Evolutionary conservation across 441 rosid species (phyloP).

Genomic region (Pelargonium cotyledonis): DNA sequence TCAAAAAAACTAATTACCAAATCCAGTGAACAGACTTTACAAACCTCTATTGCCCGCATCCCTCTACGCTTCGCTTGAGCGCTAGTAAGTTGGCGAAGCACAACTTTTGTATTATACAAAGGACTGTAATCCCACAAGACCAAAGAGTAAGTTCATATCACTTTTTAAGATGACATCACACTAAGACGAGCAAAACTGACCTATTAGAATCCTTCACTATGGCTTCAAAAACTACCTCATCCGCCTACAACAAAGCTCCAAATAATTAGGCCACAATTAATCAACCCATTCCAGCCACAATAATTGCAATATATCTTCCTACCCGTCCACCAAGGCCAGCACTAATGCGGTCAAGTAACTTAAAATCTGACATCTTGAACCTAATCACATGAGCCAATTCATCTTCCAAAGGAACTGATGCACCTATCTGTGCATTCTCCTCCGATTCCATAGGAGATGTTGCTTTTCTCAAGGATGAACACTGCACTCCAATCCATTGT

Average conservation of each 20-base stretch:
- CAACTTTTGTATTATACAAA: conserved; percentile 69
- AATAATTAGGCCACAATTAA: conserved; percentile 7
- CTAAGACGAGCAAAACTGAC: conserved; percentile 34
- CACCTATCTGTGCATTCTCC: conserved; percentile 24
- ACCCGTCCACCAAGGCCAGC: conserved; percentile 87
- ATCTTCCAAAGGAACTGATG: conserved; percentile 30
- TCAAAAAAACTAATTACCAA: neutral
- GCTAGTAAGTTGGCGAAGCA: conserved; percentile 63
- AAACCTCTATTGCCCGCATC: conserved; percentile 82
- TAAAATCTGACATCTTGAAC: conserved; percentile 74
- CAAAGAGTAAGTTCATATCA: conserved; percentile 23
- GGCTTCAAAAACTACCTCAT: conserved; percentile 85
- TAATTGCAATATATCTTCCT: conserved; percentile 14
- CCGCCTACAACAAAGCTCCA: conserved; percentile 42
- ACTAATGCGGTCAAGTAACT: conserved; percentile 70
- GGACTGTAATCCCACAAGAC: conserved; percentile 55
- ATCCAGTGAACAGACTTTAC: neutral
- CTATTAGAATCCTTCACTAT: conserved; percentile 58
- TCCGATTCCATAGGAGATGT: conserved; percentile 34
- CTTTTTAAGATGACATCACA: conserved; percentile 9
- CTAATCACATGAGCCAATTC: conserved; percentile 54
- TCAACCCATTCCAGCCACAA: neutral
- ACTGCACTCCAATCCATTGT: conserved; percentile 23
- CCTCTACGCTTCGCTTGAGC: conserved; percentile 83
- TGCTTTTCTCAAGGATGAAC: conserved; percentile 36